Evolutionary conservation across 768 basidiomycete species (phyloP).

Genomic region (Aureoboletus auriporus): DNA sequence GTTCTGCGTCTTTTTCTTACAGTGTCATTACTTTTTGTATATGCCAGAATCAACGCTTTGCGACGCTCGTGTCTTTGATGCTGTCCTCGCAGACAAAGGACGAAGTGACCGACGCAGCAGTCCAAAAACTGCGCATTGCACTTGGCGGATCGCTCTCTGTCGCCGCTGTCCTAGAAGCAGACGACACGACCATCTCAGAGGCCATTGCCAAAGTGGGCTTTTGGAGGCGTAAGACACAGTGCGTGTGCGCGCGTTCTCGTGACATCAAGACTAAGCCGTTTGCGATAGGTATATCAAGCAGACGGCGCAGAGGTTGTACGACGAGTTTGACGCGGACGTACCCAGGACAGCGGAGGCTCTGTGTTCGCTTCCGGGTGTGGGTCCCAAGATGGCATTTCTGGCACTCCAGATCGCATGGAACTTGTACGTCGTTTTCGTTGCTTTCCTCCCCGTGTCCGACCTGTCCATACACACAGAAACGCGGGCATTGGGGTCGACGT

Average conservation of each 20-base stretch:
- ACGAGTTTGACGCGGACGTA: slow-evolving; percentile 78
- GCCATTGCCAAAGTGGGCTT: slow-evolving; percentile 91
- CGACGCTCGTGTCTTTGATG: slow-evolving; percentile 90
- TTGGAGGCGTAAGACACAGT: slow-evolving; percentile 86
- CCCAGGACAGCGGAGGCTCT: slow-evolving; percentile 87
- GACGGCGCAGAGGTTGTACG: slow-evolving; percentile 62
- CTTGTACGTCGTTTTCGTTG: slow-evolving; percentile 42
- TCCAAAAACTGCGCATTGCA: slow-evolving; percentile 63
- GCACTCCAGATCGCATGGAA: slow-evolving; percentile 83
- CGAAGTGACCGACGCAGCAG: slow-evolving; percentile 78
- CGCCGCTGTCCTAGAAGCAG: slow-evolving; percentile 61
- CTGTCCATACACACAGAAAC: slow-evolving; percentile 45
- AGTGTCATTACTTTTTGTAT: too few relatives aligned
- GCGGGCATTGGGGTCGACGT: slow-evolving; percentile 93
- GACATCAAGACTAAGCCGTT: too few relatives aligned
- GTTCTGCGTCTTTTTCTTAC: not conserved
- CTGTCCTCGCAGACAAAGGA: slow-evolving; percentile 96
- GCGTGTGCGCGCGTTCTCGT: slow-evolving; percentile 20
- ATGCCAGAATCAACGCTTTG: slow-evolving; percentile 70
- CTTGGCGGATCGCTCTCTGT: slow-evolving; percentile 80
- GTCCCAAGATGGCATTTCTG: slow-evolving; percentile 95
- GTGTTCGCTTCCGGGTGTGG: slow-evolving; percentile 85
- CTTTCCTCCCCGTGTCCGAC: not conserved
- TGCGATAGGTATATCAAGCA: slow-evolving; percentile 63
- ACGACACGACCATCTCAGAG: slow-evolving; percentile 57